Conservation (phyloP, 2,329 filamentous ascomycete genomes). For the Hymenoscyphus linearis region DNA sequence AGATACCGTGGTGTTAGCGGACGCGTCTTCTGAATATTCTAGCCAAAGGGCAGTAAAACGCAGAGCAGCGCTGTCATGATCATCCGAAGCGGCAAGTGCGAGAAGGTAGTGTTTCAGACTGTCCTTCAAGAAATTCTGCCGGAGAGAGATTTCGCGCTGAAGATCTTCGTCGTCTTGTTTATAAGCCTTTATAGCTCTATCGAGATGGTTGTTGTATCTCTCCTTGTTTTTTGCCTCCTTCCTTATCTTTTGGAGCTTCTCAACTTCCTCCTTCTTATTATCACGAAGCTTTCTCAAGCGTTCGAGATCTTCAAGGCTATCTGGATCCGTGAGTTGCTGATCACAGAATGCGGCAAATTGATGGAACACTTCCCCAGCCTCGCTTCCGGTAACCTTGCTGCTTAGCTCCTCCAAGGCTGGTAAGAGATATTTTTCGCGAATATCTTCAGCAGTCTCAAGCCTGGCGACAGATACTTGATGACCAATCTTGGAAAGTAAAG, state of each 20-base stretch:
- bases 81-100: slow-evolving; percentile 77
- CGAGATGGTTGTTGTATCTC: slow-evolving; percentile 54
- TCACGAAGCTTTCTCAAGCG: slow-evolving; percentile 74
- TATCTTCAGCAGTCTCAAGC: slow-evolving; percentile 83
- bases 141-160: slow-evolving; percentile 67
- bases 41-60: slow-evolving; percentile 94
- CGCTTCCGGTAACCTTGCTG: slow-evolving; percentile 58
- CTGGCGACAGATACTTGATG: slow-evolving; percentile 85
- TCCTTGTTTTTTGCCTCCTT: slow-evolving; percentile 38
- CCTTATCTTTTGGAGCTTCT: slow-evolving; percentile 60
- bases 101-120: slow-evolving; percentile 92
- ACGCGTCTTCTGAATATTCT: slow-evolving; percentile 70
- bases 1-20: slow-evolving; percentile 72
- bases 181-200: slow-evolving; percentile 80
- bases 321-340: slow-evolving; percentile 81
- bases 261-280: slow-evolving; percentile 75
- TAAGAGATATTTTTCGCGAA: slow-evolving; percentile 79
- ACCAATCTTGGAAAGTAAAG: slow-evolving; percentile 80
- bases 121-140: slow-evolving; percentile 78
- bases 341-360: slow-evolving; percentile 96
- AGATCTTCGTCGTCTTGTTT: slow-evolving; percentile 87
- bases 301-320: slow-evolving; percentile 76
- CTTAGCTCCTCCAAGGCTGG: slow-evolving; percentile 79
- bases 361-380: slow-evolving; percentile 85
- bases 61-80: slow-evolving; percentile 82